phyloP scores from a whole-genome alignment of 305 asterid genomes.

The Petunia hybrid region DNA sequence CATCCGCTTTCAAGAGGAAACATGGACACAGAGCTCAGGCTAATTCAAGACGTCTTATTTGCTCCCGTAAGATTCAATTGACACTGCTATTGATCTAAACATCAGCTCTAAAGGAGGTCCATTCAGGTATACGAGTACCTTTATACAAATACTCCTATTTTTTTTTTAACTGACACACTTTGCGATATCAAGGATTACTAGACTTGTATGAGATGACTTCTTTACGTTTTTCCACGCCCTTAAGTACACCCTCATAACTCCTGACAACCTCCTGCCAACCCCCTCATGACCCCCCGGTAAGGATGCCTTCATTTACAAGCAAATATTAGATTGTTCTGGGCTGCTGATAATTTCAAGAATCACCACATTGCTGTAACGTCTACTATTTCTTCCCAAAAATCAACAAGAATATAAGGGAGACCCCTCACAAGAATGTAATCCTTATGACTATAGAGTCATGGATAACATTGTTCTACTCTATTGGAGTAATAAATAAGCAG shows the following conservation, averaged over 20 bases:
- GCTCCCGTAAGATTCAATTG: not conserved
- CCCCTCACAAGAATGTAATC: not conserved
- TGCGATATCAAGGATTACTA: not conserved
- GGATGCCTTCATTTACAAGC: too few species aligned
- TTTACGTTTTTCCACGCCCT: too few species aligned
- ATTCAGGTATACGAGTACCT: not conserved
- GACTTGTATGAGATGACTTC: too few species aligned
- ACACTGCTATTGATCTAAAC: not conserved
- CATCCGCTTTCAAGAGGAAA: not conserved
- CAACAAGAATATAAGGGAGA: too few species aligned
- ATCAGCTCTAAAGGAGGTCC: not conserved
- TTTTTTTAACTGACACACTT: not conserved
- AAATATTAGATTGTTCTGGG: too few species aligned
- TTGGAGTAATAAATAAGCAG: not conserved
- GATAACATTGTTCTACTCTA: not conserved
- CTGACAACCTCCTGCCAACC: too few species aligned
- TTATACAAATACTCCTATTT: too few species aligned
- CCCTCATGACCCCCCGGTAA: too few species aligned
- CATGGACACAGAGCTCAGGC: not conserved
- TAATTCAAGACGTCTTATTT: not conserved
- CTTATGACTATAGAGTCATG: not conserved
- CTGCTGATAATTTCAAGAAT: too few species aligned
- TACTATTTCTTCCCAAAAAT: too few species aligned
- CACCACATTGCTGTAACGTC: too few species aligned
- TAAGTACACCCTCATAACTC: too few species aligned